Evolutionary conservation across 2,329 filamentous ascomycete species (phyloP).

Genomic region (Trichoderma sp.): DNA sequence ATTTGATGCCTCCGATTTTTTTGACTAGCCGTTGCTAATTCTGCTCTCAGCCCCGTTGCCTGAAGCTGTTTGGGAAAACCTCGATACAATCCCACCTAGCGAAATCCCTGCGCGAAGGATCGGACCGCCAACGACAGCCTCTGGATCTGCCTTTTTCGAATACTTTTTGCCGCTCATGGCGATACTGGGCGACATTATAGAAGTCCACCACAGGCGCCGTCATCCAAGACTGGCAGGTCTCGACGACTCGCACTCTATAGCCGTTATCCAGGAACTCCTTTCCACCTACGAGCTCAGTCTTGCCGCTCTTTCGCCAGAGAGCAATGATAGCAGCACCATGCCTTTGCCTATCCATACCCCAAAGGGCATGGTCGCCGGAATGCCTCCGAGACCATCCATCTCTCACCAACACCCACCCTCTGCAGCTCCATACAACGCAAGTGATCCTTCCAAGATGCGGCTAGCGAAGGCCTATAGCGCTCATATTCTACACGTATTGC

Average conservation of each 20-base stretch:
- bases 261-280: constrained; percentile 38
- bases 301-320: constrained; percentile 30
- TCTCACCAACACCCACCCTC: constrained; percentile 19
- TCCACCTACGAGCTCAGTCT: constrained; percentile 41
- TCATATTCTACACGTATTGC: constrained; percentile 47
- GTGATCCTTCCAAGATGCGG: constrained; percentile 34
- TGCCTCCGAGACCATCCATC: constrained; percentile 19
- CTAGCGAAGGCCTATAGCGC: constrained; percentile 48
- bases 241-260: constrained; percentile 36
- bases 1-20: no score
- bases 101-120: constrained; percentile 35
- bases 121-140: constrained; percentile 40
- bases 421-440: constrained; percentile 20
- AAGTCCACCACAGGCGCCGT: constrained; percentile 43
- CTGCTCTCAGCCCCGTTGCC: constrained; percentile 37
- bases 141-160: constrained; percentile 47
- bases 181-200: constrained; percentile 49
- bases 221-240: constrained; percentile 43
- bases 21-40: not conserved
- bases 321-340: constrained; percentile 19
- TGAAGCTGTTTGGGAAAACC: constrained; percentile 41
- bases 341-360: constrained; percentile 9
- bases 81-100: constrained; percentile 33
- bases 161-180: constrained; percentile 51
- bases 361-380: not conserved